These are phyloP conservation scores for Cucurbita argyrosperma DNA, from an alignment of 306 rosid genomes.

Conservation along the genomic window DNA sequence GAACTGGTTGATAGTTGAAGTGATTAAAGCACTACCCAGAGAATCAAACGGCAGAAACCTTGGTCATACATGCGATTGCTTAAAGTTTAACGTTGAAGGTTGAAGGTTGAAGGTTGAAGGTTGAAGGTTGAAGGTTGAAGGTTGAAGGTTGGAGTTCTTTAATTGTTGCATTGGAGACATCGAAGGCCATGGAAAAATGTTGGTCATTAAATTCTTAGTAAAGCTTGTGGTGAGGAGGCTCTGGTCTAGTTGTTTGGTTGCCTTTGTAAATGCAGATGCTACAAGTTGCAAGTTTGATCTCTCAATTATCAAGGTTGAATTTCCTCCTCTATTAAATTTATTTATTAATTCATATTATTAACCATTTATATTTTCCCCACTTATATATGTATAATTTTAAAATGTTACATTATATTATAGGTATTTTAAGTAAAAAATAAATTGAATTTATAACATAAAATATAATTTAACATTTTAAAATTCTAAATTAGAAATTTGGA, in stretches of 20 bases:
- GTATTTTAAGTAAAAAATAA: no score
- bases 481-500: no score
- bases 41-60: neutral
- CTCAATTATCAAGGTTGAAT: neutral
- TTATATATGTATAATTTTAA: neutral
- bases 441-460: no score
- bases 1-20: neutral
- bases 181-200: neutral
- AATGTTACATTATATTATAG: no score
- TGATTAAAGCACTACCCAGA: neutral
- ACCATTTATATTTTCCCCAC: neutral
- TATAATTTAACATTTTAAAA: no score
- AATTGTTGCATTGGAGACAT: neutral
- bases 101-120: neutral
- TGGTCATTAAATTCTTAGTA: neutral
- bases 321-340: neutral
- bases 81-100: neutral
- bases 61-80: neutral
- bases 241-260: neutral
- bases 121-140: neutral
- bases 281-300: neutral
- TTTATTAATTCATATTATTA: neutral
- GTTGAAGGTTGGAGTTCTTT: neutral
- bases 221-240: neutral
- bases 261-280: neutral